Base-by-base conservation (phyloP, 805 yeast species). In the Pichia heedii region DNA sequence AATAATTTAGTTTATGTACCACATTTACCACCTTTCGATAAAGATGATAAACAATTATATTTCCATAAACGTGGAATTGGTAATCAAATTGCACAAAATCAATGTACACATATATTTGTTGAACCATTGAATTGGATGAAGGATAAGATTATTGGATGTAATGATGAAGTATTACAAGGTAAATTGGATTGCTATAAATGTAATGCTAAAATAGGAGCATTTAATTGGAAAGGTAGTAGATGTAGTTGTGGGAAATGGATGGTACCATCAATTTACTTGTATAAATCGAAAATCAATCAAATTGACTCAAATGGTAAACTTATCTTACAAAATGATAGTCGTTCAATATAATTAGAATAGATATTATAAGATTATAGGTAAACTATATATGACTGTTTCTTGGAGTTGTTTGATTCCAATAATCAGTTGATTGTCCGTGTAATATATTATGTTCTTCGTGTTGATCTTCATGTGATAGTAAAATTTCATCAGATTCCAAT, bases 241-340 rank as follows among this genome's bases (percentile, higher is more conserved):
- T 93, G 98, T 61, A 78, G 93, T 45, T 93, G 98, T 62, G 97
- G 97, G 3, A 78, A 77, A 54, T 93, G 98, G 98, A 81, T 90
- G 71, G 74, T 86, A 10, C 98, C 98, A 0, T 94, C 95, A 1
- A 73, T 93, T 47, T 86, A 84, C 59, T 62, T 93, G 43, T 88
- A 81, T 60, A 69, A 79, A 24, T 82, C 88, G 7, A 84, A 85
- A 58, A 90, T 86, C 5, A 97, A 90, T 58, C 76, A 77, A 47
- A 69, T 79, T 41, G 60, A 49, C 33, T 36, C 36, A 22, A 38
- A 36, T 21, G 44, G 44, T 33, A 49, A 49, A 40, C 36, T 49
- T 16, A 49, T 49, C 20, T 39, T 46, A 33, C 22, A 39, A 33
- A 49, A 39, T 37, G 52, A 49, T 36, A 43, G 40, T 40, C 35